phyloP scores from a whole-genome alignment of 2,329 filamentous ascomycete genomes.

The Penicillium polonicum region DNA sequence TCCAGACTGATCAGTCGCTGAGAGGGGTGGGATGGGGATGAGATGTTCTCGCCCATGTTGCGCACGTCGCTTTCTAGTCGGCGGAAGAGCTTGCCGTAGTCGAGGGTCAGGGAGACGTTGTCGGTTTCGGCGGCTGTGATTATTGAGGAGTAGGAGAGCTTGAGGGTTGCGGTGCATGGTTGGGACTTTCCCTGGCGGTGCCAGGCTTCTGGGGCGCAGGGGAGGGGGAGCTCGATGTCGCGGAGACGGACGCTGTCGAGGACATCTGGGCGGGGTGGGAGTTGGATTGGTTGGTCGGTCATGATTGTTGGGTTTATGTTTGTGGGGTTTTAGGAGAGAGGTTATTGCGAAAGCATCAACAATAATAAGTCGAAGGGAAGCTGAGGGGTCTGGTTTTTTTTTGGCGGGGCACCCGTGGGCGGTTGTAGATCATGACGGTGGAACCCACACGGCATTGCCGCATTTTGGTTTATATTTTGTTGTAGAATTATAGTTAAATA shows the following conservation, averaged over 20 bases:
- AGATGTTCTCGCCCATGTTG: slow-evolving; percentile 26
- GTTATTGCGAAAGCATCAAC: background rate
- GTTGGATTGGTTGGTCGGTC: slow-evolving; percentile 29
- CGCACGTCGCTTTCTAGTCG: slow-evolving; percentile 38
- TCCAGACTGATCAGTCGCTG: slow-evolving; percentile 30
- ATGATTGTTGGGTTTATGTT: slow-evolving; percentile 13
- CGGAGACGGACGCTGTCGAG: slow-evolving; percentile 44
- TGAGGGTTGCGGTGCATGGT: slow-evolving; percentile 45
- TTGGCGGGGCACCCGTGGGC: slow-evolving; percentile 15
- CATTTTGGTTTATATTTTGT: background rate
- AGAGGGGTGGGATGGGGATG: slow-evolving; percentile 19
- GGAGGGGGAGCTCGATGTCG: slow-evolving; percentile 45
- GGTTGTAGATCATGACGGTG: slow-evolving; percentile 21
- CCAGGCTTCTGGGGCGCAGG: slow-evolving; percentile 48
- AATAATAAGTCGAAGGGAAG: slow-evolving; percentile 4
- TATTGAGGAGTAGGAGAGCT: slow-evolving; percentile 43
- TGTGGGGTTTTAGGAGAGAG: background rate
- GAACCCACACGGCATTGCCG: background rate
- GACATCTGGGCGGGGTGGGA: slow-evolving; percentile 33
- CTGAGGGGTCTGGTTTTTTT: slow-evolving; percentile 17
- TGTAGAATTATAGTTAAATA: background rate
- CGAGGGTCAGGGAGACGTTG: slow-evolving; percentile 46
- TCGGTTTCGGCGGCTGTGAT: slow-evolving; percentile 45
- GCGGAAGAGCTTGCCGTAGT: slow-evolving; percentile 50
- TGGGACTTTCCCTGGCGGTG: slow-evolving; percentile 46